Evolutionary conservation across 805 yeast species (phyloP).

Genomic region (Yamadazyma takamatsuzukensis): DNA sequence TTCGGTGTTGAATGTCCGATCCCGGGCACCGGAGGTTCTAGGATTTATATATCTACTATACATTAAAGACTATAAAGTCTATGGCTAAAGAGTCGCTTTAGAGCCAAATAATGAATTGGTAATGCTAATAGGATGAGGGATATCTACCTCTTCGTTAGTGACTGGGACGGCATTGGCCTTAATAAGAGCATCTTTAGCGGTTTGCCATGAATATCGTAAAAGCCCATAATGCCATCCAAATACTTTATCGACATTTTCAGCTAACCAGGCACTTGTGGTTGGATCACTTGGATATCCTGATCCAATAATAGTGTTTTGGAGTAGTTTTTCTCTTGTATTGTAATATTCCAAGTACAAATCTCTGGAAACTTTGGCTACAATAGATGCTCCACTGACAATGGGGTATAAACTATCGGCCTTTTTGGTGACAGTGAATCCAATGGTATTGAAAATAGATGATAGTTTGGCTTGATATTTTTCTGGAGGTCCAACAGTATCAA

Average conservation of each 20-base stretch:
- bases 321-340: conserved; percentile 22
- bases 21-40: conserved; percentile 1
- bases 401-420: conserved; percentile 94
- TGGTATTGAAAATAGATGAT: conserved; percentile 46
- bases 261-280: conserved; percentile 75
- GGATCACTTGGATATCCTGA: conserved; percentile 97
- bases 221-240: conserved; percentile 83
- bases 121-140: no score
- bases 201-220: conserved; percentile 90
- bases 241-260: conserved; percentile 56
- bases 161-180: conserved; percentile 51
- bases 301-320: conserved; percentile 51
- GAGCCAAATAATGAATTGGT: no score
- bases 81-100: no score
- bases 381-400: conserved; percentile 89
- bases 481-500: conserved; percentile 98
- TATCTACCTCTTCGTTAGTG: conserved; percentile 54
- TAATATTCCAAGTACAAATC: conserved; percentile 54
- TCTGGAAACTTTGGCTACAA: conserved; percentile 94
- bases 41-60: background rate
- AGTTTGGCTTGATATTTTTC: conserved; percentile 74
- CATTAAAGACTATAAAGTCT: background rate
- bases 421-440: conserved; percentile 79
- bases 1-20: conserved; percentile 11
- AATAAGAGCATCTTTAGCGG: conserved; percentile 70